These are phyloP conservation scores for Phytophthora pini DNA, from an alignment of 352 stramenopile genomes.

Conservation along the genomic window DNA sequence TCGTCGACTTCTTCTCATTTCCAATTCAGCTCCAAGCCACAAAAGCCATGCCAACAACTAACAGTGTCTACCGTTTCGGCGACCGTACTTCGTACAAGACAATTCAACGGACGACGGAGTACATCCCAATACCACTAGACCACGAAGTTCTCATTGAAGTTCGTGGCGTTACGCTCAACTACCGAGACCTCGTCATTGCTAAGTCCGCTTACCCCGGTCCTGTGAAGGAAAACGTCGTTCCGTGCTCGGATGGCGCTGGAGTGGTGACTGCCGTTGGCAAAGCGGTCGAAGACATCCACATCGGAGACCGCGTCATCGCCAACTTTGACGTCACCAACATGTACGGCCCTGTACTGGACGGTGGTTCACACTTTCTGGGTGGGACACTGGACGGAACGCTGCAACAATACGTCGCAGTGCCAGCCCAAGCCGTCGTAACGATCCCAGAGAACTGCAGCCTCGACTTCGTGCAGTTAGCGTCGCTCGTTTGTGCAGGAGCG, in stretches of 20 bases:
- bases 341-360: constrained; percentile 18
- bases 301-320: constrained; percentile 28
- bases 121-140: background rate
- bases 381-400: constrained; percentile 30
- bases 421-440: constrained; percentile 19
- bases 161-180: constrained; percentile 8
- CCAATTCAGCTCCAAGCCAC: constrained; percentile 1
- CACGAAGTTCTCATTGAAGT: constrained; percentile 8
- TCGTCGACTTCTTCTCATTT: background rate
- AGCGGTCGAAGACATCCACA: constrained; percentile 10
- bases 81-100: constrained; percentile 2
- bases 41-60: constrained; percentile 3
- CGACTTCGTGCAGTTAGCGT: constrained; percentile 29
- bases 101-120: background rate
- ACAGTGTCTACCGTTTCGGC: constrained; percentile 2
- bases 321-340: constrained; percentile 32
- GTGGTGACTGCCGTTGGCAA: constrained; percentile 18
- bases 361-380: constrained; percentile 11
- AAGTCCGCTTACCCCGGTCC: background rate
- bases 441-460: constrained; percentile 21
- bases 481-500: constrained; percentile 27
- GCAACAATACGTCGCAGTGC: constrained; percentile 23
- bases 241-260: constrained; percentile 29
- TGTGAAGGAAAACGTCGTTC: constrained; percentile 26
- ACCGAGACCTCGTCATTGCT: constrained; percentile 8